Evolutionary conservation across 2,329 filamentous ascomycete genomes (phyloP).

Genomic region (Periconia macrospinosa): DNA sequence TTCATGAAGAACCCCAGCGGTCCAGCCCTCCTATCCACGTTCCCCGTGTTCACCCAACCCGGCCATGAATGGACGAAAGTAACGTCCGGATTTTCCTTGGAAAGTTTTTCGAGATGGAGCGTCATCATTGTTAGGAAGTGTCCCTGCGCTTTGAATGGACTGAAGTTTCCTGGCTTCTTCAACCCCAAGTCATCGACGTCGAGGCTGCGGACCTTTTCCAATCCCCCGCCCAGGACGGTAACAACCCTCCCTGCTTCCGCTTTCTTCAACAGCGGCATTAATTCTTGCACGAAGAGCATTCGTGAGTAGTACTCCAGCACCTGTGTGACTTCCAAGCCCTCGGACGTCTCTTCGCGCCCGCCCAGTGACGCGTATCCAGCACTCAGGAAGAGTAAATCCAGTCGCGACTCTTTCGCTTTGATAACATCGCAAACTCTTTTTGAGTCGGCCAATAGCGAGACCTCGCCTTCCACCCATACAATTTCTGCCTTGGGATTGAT

Average conservation of each 20-base stretch:
- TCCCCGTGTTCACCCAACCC: constrained; percentile 42
- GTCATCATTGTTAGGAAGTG: constrained; percentile 40
- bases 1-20: background rate
- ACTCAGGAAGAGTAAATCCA: constrained; percentile 52
- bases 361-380: constrained; percentile 50
- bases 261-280: constrained; percentile 45
- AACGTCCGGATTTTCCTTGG: constrained; percentile 32
- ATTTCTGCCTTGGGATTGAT: constrained; percentile 47
- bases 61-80: constrained; percentile 44
- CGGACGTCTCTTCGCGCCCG: constrained; percentile 26
- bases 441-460: constrained; percentile 50
- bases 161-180: constrained; percentile 36
- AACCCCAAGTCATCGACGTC: constrained; percentile 41
- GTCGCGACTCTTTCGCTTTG: constrained; percentile 38
- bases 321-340: constrained; percentile 49
- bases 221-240: constrained; percentile 39
- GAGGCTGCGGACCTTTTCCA: constrained; percentile 26
- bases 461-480: constrained; percentile 48
- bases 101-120: constrained; percentile 35
- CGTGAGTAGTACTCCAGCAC: constrained; percentile 49
- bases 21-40: constrained; percentile 13
- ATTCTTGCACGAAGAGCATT: constrained; percentile 44
- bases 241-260: constrained; percentile 28
- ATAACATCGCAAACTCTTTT: constrained; percentile 45
- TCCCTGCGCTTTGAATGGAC: constrained; percentile 28